Evolutionary conservation across 1,284 basidiomycete genomes (phyloP).

Genomic region (Phenoliferia sp.): DNA sequence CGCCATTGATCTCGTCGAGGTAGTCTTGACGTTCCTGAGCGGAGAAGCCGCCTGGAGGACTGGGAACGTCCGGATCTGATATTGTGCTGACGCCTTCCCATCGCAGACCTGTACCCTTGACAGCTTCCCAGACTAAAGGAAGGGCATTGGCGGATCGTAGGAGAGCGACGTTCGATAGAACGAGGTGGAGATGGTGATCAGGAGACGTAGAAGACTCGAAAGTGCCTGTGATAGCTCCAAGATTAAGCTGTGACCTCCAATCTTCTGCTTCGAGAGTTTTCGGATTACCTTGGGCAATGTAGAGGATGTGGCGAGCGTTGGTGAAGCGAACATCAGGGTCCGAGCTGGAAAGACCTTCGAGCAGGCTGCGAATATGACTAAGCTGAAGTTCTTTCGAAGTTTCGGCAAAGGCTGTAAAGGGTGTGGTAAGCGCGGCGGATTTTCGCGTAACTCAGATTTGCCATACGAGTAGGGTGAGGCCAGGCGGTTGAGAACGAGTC

Average conservation of each 20-base stretch:
- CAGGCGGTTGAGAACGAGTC: constrained; percentile 26
- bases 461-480: constrained; percentile 20
- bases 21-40: constrained; percentile 62
- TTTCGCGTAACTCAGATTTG: not conserved
- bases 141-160: constrained; percentile 81
- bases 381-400: constrained; percentile 7
- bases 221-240: constrained; percentile 58
- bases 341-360: constrained; percentile 79
- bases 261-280: not conserved
- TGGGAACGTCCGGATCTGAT: constrained; percentile 5
- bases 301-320: constrained; percentile 79
- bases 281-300: constrained; percentile 76
- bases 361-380: constrained; percentile 61
- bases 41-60: not conserved
- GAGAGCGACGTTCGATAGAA: constrained; percentile 86
- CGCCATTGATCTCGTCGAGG: constrained; percentile 80
- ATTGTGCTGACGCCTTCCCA: constrained; percentile 66
- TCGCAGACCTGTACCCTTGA: constrained; percentile 83
- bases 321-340: constrained; percentile 76
- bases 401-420: constrained; percentile 19
- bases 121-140: constrained; percentile 73
- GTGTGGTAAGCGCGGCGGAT: not conserved
- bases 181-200: constrained; percentile 92
- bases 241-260: not conserved
- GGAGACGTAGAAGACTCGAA: constrained; percentile 87